Conservation (phyloP, 371 early-diverging fungal species). For the Racocetra persica region DNA sequence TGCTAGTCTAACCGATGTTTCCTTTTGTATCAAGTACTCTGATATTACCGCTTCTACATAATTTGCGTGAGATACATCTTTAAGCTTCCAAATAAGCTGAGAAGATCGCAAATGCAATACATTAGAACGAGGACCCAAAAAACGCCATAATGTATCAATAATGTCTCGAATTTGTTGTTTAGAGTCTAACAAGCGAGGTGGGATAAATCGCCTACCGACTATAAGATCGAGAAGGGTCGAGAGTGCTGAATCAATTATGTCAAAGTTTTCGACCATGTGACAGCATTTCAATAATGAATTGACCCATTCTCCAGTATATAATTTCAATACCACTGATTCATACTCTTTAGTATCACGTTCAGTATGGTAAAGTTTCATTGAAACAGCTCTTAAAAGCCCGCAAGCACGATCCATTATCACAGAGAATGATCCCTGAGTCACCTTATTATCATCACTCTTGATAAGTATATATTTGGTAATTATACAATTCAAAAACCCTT, state of each 20-base stretch:
- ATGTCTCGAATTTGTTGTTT: slow-evolving; percentile 38
- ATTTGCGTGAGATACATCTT: slow-evolving; percentile 57
- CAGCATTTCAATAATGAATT: slow-evolving; percentile 58
- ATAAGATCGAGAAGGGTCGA: slow-evolving; percentile 54
- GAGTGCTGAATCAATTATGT: slow-evolving; percentile 57
- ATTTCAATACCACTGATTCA: slow-evolving; percentile 42
- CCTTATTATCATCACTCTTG: neutral
- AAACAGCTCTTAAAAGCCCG: slow-evolving; percentile 48
- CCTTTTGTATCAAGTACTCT: slow-evolving; percentile 58
- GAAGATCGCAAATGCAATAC: slow-evolving; percentile 69
- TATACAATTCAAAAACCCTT: slow-evolving; percentile 46
- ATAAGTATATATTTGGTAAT: slow-evolving; percentile 45
- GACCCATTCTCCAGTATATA: slow-evolving; percentile 52
- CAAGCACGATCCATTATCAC: slow-evolving; percentile 38
- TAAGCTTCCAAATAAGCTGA: slow-evolving; percentile 71
- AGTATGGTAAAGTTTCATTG: slow-evolving; percentile 33
- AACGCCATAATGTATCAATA: slow-evolving; percentile 55
- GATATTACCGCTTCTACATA: slow-evolving; percentile 70
- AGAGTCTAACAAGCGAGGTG: neutral
- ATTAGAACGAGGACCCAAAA: slow-evolving; percentile 53
- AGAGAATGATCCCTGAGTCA: neutral
- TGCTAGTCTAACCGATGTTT: slow-evolving; percentile 51
- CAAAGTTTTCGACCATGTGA: slow-evolving; percentile 56
- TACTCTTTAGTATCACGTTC: slow-evolving; percentile 45
- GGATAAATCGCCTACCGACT: slow-evolving; percentile 45